These are phyloP conservation scores for Erodium maritimum DNA, from an alignment of 345 rosid species.

Conservation along the genomic window DNA sequence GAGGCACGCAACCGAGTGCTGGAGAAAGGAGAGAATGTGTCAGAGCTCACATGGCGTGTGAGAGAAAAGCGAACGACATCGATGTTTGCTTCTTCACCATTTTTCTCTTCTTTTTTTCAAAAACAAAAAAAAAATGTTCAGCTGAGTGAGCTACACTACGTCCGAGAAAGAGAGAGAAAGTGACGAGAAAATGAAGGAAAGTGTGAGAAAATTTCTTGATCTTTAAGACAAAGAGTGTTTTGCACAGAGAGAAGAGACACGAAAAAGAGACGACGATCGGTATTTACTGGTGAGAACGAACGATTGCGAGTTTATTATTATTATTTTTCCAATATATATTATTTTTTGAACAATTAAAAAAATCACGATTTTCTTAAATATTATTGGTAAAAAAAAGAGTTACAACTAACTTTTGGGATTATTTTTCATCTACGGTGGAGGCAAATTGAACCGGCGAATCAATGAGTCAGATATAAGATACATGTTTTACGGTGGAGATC, in stretches of 20 bases:
- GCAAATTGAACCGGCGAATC: no score
- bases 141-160: constrained; percentile 25
- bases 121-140: no score
- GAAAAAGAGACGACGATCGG: not conserved
- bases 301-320: not conserved
- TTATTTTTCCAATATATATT: not conserved
- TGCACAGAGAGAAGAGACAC: not conserved
- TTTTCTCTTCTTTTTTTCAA: constrained; percentile 4
- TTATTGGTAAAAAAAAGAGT: no score
- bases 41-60: constrained; percentile 74
- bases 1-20: constrained; percentile 5
- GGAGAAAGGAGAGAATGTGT: constrained; percentile 32
- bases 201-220: constrained; percentile 1
- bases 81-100: not conserved
- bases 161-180: constrained; percentile 8
- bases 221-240: not conserved
- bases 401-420: no score
- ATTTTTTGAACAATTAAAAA: not conserved
- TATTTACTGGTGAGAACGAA: not conserved
- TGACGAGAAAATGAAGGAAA: constrained; percentile 4
- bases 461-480: no score
- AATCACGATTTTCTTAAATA: no score
- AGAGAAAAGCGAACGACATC: constrained; percentile 42
- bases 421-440: no score
- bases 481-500: no score